A percentile compares a stretch with the other conserved stretches of the same genome.
phyloP scores from a whole-genome alignment of 1,284 basidiomycete species.

The Rhodotorula sp. region DNA sequence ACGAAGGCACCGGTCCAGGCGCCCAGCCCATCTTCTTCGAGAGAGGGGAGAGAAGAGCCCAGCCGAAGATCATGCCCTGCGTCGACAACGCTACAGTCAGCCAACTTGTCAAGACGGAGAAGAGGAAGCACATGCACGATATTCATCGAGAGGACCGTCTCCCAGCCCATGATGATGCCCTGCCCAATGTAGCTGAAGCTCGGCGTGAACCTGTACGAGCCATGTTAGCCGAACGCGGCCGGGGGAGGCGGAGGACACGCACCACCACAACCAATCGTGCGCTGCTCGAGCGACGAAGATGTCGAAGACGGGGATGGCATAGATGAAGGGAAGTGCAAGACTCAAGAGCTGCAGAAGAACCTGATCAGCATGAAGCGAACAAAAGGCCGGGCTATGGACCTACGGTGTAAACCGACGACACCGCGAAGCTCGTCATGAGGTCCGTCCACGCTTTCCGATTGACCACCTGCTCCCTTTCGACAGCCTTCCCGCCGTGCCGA shows the following conservation, averaged over 20 bases:
- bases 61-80: constrained; percentile 90
- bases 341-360: constrained; percentile 54
- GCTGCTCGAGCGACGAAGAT: constrained; percentile 64
- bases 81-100: too few species aligned
- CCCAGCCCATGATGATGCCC: constrained; percentile 97
- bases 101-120: not conserved
- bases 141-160: constrained; percentile 91
- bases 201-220: constrained; percentile 65
- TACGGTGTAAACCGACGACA: constrained; percentile 39
- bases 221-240: not conserved
- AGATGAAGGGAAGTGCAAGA: constrained; percentile 83
- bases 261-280: constrained; percentile 84
- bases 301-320: constrained; percentile 87
- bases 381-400: not conserved
- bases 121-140: constrained; percentile 56
- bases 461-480: constrained; percentile 15
- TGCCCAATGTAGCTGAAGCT: constrained; percentile 88
- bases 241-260: constrained; percentile 11
- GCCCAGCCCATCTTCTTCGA: constrained; percentile 83
- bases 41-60: constrained; percentile 85
- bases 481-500: too few species aligned
- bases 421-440: constrained; percentile 62
- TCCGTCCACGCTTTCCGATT: constrained; percentile 28
- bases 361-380: not conserved
- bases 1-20: constrained; percentile 79